Conservation (phyloP, 768 basidiomycete species). For the Suillus luteus region DNA sequence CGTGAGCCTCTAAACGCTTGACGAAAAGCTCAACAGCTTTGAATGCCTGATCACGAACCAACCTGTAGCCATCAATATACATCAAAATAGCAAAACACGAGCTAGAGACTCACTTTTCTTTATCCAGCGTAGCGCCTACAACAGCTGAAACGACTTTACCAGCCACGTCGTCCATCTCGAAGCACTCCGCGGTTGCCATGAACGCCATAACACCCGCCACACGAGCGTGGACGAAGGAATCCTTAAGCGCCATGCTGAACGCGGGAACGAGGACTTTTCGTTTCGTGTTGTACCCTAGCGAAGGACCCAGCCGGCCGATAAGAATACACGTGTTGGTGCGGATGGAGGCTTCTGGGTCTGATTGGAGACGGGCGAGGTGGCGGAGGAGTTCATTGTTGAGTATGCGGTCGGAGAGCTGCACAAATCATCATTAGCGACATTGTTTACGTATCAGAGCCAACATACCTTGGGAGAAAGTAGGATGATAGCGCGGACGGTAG, state of each 20-base stretch:
- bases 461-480: conserved; percentile 81
- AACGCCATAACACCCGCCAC: conserved; percentile 95
- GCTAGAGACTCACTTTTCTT: conserved; percentile 74
- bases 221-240: conserved; percentile 88
- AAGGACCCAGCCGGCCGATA: conserved; percentile 86
- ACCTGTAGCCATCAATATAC: conserved; percentile 42
- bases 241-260: conserved; percentile 86
- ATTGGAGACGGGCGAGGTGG: conserved; percentile 89
- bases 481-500: conserved; percentile 86
- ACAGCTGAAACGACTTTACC: conserved; percentile 88
- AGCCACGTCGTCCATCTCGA: conserved; percentile 85
- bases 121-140: conserved; percentile 78
- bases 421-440: conserved; percentile 7
- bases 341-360: conserved; percentile 91
- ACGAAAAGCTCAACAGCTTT: conserved; percentile 89
- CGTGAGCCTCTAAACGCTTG: conserved; percentile 79
- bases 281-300: conserved; percentile 85
- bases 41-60: conserved; percentile 96
- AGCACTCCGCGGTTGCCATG: conserved; percentile 92
- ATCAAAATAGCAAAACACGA: neutral
- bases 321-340: conserved; percentile 97
- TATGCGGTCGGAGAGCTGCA: conserved; percentile 83
- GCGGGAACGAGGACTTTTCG: conserved; percentile 97
- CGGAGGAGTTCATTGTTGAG: conserved; percentile 96
- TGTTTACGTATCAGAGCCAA: neutral